Percentiles rank a stretch among this genome's conserved stretches.
These are phyloP conservation scores for Solanum bukasovii DNA, from an alignment of 257 asterid genomes.

Conservation along the genomic window DNA sequence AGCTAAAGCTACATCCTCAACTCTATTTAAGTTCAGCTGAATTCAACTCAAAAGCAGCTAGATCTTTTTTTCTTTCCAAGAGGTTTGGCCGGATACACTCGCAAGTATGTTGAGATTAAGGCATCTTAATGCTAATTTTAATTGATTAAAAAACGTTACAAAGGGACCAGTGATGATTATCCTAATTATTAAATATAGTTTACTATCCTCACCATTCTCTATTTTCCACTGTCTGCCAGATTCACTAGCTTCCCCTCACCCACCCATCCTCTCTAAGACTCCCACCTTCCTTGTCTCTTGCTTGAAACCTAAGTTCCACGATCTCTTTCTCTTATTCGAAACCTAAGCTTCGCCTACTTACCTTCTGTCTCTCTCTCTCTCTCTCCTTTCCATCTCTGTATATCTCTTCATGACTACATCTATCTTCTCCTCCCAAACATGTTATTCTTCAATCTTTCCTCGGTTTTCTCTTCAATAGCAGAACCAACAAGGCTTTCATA, in stretches of 20 bases:
- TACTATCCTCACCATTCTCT: background rate
- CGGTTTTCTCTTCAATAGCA: background rate
- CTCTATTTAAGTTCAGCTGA: background rate
- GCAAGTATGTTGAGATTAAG: background rate
- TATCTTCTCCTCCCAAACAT: background rate
- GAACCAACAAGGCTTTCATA: background rate
- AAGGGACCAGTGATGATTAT: background rate
- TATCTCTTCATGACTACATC: background rate
- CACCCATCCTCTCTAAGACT: background rate
- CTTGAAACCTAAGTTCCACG: background rate
- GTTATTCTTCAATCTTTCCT: background rate
- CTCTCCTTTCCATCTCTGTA: background rate
- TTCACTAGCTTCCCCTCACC: background rate
- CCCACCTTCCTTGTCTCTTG: background rate
- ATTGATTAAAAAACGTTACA: background rate
- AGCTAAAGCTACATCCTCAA: background rate
- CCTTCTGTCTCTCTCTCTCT: background rate
- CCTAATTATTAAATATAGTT: background rate
- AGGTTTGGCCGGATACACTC: background rate
- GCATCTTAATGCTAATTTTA: background rate
- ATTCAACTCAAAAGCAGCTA: background rate
- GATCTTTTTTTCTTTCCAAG: background rate
- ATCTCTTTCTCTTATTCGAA: background rate
- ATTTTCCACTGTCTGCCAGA: background rate
- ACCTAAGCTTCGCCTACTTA: background rate